These are phyloP conservation scores for Acanthamoeba healyi DNA, from an alignment of 208 protist species.

Conservation along the genomic window DNA sequence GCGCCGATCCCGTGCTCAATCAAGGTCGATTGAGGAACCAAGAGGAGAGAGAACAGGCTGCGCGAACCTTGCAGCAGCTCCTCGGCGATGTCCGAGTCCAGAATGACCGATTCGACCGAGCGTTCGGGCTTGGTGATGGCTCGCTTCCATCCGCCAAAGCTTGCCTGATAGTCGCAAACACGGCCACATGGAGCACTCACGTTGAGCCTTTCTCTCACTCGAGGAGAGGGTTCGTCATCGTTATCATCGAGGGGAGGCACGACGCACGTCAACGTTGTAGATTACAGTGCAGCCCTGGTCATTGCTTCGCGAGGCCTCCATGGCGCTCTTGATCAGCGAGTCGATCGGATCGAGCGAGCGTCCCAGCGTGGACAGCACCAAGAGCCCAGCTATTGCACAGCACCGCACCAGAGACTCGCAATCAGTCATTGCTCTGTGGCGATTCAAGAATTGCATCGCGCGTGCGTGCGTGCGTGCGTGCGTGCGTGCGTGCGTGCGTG, in stretches of 20 bases:
- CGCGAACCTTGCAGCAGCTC: slow-evolving; percentile 82
- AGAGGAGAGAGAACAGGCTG: too few species aligned
- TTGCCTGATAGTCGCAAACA: neutral
- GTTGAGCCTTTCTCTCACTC: too few species aligned
- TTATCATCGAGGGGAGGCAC: neutral
- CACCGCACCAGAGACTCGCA: too few species aligned
- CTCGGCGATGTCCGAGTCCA: slow-evolving; percentile 89
- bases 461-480: neutral
- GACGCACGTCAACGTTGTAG: slow-evolving; percentile 55
- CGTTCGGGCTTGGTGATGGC: slow-evolving; percentile 90
- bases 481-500: neutral
- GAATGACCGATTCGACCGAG: slow-evolving; percentile 94
- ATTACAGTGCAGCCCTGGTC: slow-evolving; percentile 46
- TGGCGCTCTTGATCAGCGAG: slow-evolving; percentile 17
- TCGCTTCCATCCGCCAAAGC: slow-evolving; percentile 86
- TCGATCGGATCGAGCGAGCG: neutral
- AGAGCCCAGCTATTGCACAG: neutral
- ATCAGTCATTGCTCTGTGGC: too few species aligned
- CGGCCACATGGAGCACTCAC: neutral
- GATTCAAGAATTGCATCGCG: too few species aligned
- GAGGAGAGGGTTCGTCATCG: too few species aligned
- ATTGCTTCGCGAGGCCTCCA: slow-evolving; percentile 33
- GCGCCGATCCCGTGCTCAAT: too few species aligned
- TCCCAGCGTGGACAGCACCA: slow-evolving; percentile 35
- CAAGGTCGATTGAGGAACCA: too few species aligned